Conservation (phyloP, 306 rosid genomes). For the Canavalia ensiformis region DNA sequence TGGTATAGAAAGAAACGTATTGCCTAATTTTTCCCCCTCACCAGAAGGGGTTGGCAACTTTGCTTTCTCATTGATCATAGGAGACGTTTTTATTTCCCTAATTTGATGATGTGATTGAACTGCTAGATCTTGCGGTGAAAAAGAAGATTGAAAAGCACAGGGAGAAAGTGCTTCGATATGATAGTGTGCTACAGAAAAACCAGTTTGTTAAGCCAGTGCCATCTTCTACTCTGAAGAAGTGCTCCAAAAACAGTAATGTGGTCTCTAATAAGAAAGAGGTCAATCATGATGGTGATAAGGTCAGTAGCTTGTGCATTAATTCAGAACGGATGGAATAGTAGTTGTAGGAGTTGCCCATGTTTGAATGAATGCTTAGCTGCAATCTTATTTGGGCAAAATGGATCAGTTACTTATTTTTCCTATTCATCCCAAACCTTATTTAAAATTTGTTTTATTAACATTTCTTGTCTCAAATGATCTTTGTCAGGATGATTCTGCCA, state of each 20-base stretch:
- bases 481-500: constrained; percentile 56
- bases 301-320: constrained; percentile 42
- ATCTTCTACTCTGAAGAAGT: constrained; percentile 74
- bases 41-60: neutral
- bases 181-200: constrained; percentile 77
- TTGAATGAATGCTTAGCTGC: no score
- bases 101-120: constrained; percentile 13
- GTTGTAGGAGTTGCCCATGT: no score
- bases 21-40: neutral
- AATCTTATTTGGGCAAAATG: neutral
- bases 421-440: neutral
- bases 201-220: constrained; percentile 81
- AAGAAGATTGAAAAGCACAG: constrained; percentile 90
- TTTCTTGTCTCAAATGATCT: constrained; percentile 30
- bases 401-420: no score
- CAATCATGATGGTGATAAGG: constrained; percentile 63
- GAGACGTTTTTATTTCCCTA: neutral
- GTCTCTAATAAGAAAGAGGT: constrained; percentile 42
- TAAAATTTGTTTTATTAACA: neutral
- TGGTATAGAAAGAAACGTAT: neutral
- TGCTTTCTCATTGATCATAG: neutral
- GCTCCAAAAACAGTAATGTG: constrained; percentile 56
- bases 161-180: constrained; percentile 75
- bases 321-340: neutral
- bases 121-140: constrained; percentile 82